Evolutionary conservation across 75 land plant species (phyloP).

Genomic region (Ceratopteris richardii): DNA sequence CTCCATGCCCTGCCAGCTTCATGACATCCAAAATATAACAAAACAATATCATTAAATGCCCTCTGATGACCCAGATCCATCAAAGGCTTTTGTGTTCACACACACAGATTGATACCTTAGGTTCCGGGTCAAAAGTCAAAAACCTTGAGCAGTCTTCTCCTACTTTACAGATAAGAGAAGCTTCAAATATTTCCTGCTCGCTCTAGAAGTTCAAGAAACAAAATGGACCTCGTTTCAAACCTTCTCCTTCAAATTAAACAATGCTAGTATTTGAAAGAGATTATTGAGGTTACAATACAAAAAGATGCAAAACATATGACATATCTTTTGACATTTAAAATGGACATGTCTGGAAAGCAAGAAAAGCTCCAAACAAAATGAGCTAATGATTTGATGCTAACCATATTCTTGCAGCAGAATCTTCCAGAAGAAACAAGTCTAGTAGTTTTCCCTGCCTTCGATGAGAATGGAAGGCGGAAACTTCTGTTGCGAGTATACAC

Average conservation of each 20-base stretch:
- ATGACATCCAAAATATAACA: no score
- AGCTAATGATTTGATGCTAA: slow-evolving; percentile 10
- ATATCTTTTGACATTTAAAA: no score
- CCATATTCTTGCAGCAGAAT: slow-evolving; percentile 68
- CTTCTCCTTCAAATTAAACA: neutral
- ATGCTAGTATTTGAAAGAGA: no score
- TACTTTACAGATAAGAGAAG: slow-evolving; percentile 78
- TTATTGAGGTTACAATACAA: no score
- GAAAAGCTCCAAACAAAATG: neutral
- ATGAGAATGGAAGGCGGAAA: slow-evolving; percentile 80
- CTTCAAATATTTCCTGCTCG: slow-evolving; percentile 71
- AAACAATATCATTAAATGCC: no score
- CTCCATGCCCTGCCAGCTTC: neutral
- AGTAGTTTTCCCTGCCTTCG: slow-evolving; percentile 90
- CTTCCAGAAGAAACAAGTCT: slow-evolving; percentile 78
- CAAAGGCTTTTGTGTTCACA: no score
- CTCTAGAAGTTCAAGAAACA: slow-evolving; percentile 21
- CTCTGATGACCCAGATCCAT: no score
- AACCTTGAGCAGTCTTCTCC: slow-evolving; percentile 60
- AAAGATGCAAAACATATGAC: no score
- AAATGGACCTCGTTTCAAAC: no score
- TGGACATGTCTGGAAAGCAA: no score
- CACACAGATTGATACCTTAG: no score
- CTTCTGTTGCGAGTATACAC: slow-evolving; percentile 96
- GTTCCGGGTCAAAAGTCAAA: slow-evolving; percentile 42